These are phyloP conservation scores for Rutidosis leptorrhynchoides DNA, from an alignment of 129 eudicot genomes.

Conservation along the genomic window DNA sequence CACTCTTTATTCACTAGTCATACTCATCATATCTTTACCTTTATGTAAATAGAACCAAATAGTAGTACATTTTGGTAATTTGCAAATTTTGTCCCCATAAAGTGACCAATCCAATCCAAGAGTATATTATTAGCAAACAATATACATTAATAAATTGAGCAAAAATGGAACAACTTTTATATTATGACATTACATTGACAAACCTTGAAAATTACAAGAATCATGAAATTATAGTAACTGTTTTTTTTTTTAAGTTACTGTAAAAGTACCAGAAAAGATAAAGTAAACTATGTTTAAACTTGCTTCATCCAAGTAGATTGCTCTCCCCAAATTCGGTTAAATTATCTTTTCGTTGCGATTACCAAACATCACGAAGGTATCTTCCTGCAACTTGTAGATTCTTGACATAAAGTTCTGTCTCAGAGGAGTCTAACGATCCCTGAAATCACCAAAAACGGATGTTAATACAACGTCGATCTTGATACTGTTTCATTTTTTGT, in stretches of 20 bases:
- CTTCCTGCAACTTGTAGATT: constrained; percentile 83
- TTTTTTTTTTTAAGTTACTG: too few relatives aligned
- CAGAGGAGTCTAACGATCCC: constrained; percentile 74
- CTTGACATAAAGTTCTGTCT: constrained; percentile 76
- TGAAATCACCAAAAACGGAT: constrained; percentile 29
- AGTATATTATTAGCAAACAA: too few relatives aligned
- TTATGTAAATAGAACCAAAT: neutral
- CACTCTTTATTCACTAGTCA: too few relatives aligned
- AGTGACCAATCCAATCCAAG: neutral
- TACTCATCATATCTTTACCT: neutral
- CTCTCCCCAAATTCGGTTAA: neutral
- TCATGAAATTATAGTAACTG: constrained; percentile 15
- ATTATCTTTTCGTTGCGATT: constrained; percentile 6
- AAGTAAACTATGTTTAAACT: constrained; percentile 16
- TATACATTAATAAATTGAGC: neutral
- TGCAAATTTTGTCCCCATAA: neutral
- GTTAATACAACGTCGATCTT: constrained; percentile 15
- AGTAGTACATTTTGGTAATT: neutral
- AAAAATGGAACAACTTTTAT: neutral
- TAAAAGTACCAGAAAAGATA: constrained; percentile 2
- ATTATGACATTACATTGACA: neutral
- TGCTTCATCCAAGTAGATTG: neutral
- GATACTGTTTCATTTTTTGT: neutral
- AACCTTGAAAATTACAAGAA: constrained; percentile 27
- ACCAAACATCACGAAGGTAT: constrained; percentile 88